Evolutionary conservation across 2,329 filamentous ascomycete species (phyloP).

Genomic region (Diplodia corticola): DNA sequence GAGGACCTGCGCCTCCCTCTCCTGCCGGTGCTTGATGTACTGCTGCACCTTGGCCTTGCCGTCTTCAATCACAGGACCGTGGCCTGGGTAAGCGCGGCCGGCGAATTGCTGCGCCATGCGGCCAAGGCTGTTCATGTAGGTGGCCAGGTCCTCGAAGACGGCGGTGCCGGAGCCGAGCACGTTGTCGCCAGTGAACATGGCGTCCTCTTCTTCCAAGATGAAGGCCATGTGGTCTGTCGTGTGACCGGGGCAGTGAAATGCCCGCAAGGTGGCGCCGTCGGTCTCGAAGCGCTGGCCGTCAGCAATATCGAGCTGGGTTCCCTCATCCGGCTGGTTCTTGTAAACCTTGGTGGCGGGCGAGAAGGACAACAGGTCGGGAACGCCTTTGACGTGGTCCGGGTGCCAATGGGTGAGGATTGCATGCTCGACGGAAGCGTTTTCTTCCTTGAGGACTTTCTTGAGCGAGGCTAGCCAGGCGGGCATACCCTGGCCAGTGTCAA

Average conservation of each 20-base stretch:
- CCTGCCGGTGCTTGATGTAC: conserved; percentile 61
- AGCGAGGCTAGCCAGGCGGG: conserved; percentile 71
- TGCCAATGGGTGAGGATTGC: conserved; percentile 92
- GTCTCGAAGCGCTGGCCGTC: conserved; percentile 58
- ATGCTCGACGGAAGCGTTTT: conserved; percentile 67
- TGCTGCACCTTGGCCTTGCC: conserved; percentile 71
- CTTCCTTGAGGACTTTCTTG: conserved; percentile 62
- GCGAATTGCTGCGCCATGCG: conserved; percentile 66
- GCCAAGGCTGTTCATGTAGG: conserved; percentile 68
- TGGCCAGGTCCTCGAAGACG: conserved; percentile 74
- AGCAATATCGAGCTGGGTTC: conserved; percentile 54
- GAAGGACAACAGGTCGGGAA: conserved; percentile 65
- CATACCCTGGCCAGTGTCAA: conserved; percentile 86
- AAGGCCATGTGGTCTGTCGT: conserved; percentile 81
- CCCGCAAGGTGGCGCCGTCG: conserved; percentile 66
- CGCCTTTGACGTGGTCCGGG: conserved; percentile 77
- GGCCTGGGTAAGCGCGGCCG: conserved; percentile 80
- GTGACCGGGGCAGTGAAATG: conserved; percentile 72
- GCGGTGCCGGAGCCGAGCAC: conserved; percentile 84
- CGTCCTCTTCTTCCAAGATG: conserved; percentile 72
- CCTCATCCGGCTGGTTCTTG: conserved; percentile 56
- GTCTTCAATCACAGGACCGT: conserved; percentile 76
- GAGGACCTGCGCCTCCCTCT: conserved; percentile 62
- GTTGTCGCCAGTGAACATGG: conserved; percentile 88
- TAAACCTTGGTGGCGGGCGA: conserved; percentile 65